phyloP scores from a whole-genome alignment of 768 basidiomycete species.

The Tricholoma flavovirens region DNA sequence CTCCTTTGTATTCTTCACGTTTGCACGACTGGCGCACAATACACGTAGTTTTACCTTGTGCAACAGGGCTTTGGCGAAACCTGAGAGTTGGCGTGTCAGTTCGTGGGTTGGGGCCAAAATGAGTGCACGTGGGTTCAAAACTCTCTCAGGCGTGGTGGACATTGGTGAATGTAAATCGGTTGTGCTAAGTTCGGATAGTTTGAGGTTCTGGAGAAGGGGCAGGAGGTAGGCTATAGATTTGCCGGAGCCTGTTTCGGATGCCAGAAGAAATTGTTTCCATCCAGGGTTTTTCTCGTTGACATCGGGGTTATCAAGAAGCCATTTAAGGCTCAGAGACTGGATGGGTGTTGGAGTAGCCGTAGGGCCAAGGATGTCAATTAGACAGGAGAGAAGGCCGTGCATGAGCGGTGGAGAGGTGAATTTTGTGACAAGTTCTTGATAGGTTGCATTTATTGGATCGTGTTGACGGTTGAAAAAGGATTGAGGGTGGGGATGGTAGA shows the following conservation, averaged over 20 bases:
- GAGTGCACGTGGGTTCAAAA: slow-evolving; percentile 66
- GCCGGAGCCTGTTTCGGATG: slow-evolving; percentile 87
- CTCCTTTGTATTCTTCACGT: slow-evolving; percentile 29
- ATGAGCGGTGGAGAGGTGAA: slow-evolving; percentile 71
- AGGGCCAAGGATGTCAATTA: slow-evolving; percentile 54
- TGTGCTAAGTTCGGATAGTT: slow-evolving; percentile 46
- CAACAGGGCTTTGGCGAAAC: slow-evolving; percentile 66
- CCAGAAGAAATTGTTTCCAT: slow-evolving; percentile 59
- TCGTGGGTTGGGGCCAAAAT: slow-evolving; percentile 89
- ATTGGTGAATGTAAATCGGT: slow-evolving; percentile 3
- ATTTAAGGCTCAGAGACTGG: slow-evolving; percentile 68
- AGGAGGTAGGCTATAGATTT: slow-evolving; percentile 90
- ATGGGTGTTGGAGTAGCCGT: slow-evolving; percentile 65
- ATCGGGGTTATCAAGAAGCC: slow-evolving; percentile 38
- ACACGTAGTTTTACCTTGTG: slow-evolving; percentile 78
- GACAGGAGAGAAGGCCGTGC: slow-evolving; percentile 52
- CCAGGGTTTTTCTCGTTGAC: slow-evolving; percentile 15
- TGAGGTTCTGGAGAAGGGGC: slow-evolving; percentile 75
- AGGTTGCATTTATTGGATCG: background rate
- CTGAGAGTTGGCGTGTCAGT: slow-evolving; percentile 72
- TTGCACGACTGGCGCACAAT: slow-evolving; percentile 61
- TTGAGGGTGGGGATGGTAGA: slow-evolving; percentile 2
- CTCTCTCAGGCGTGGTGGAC: slow-evolving; percentile 15
- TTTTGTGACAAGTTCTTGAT: slow-evolving; percentile 24
- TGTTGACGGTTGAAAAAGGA: background rate